Conservation (phyloP, 1,139 yeast genomes). For the Candida pseudoviswanathii region DNA sequence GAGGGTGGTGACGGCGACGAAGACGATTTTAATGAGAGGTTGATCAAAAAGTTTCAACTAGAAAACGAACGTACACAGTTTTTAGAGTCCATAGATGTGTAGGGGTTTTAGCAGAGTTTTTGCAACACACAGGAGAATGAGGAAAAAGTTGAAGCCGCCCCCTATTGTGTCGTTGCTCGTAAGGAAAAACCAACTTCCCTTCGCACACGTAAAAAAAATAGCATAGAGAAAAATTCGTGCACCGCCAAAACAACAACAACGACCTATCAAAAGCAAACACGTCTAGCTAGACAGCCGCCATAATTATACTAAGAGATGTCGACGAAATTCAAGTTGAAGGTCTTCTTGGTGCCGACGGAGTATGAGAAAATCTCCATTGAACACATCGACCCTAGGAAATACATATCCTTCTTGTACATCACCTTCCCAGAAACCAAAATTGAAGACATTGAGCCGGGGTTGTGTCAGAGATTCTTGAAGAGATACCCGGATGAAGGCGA, state of each 20-base stretch:
- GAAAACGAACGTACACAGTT: slow-evolving; percentile 11
- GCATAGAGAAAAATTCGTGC: background rate
- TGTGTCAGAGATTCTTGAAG: slow-evolving; percentile 35
- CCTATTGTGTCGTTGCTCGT: too few relatives aligned
- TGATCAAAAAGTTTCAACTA: slow-evolving; percentile 11
- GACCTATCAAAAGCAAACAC: background rate
- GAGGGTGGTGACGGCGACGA: slow-evolving; percentile 11
- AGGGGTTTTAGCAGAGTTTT: background rate
- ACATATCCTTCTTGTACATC: slow-evolving; percentile 62
- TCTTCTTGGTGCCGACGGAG: slow-evolving; percentile 37
- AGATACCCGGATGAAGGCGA: slow-evolving; percentile 64
- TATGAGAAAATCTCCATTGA: slow-evolving; percentile 20
- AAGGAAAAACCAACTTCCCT: too few relatives aligned
- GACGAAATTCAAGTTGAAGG: slow-evolving; percentile 40
- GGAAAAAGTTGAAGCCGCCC: background rate
- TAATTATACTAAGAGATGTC: slow-evolving; percentile 11
- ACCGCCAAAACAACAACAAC: background rate
- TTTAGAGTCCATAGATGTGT: slow-evolving; percentile 8
- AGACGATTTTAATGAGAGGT: slow-evolving; percentile 10
- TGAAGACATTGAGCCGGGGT: slow-evolving; percentile 48
- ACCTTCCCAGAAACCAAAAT: slow-evolving; percentile 50
- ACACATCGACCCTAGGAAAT: slow-evolving; percentile 15
- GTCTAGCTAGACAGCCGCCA: background rate
- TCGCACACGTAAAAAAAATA: background rate
- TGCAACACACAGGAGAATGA: background rate